Evolutionary conservation across 176 grass and related monocot species (phyloP).

Genomic region (Raddia distichophylla): DNA sequence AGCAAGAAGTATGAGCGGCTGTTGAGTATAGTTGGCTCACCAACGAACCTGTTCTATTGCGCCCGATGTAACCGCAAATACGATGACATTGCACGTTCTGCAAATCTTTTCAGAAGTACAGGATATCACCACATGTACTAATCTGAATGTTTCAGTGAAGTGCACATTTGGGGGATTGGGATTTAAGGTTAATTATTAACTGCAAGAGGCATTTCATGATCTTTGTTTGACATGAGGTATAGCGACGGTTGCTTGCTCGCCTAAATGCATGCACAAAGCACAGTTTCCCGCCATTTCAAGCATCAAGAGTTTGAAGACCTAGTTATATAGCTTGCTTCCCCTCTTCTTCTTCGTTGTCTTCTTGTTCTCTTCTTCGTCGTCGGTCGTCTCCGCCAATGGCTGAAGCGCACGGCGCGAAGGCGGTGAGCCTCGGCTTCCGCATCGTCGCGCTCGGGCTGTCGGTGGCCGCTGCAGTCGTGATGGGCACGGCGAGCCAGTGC

Average conservation of each 20-base stretch:
- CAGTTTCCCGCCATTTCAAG: not conserved
- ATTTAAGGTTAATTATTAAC: not conserved
- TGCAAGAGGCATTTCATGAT: not conserved
- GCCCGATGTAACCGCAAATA: not conserved
- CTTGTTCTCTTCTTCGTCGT: not conserved
- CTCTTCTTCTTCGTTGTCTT: not conserved
- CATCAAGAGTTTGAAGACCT: not conserved
- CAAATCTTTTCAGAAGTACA: not conserved
- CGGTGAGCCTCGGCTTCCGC: slow-evolving; percentile 33
- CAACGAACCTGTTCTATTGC: slow-evolving; percentile 15
- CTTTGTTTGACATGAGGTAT: not conserved
- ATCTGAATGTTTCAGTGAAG: slow-evolving; percentile 26
- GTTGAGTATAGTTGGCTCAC: slow-evolving; percentile 20
- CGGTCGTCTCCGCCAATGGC: not conserved
- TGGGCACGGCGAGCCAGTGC: slow-evolving; percentile 41
- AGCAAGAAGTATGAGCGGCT: not conserved
- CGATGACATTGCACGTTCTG: not conserved
- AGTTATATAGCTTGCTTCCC: not conserved
- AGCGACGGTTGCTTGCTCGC: slow-evolving; percentile 3
- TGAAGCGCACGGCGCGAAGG: not conserved
- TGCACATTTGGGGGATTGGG: not conserved
- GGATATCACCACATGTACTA: not conserved
- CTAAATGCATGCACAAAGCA: not conserved
- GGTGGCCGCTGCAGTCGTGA: slow-evolving; percentile 49
- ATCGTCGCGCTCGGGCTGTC: slow-evolving; percentile 28